Percentiles rank a stretch among this genome's conserved stretches.
Conservation (phyloP, 495 filamentous ascomycete species). For the Oleoguttula mirabilis region DNA sequence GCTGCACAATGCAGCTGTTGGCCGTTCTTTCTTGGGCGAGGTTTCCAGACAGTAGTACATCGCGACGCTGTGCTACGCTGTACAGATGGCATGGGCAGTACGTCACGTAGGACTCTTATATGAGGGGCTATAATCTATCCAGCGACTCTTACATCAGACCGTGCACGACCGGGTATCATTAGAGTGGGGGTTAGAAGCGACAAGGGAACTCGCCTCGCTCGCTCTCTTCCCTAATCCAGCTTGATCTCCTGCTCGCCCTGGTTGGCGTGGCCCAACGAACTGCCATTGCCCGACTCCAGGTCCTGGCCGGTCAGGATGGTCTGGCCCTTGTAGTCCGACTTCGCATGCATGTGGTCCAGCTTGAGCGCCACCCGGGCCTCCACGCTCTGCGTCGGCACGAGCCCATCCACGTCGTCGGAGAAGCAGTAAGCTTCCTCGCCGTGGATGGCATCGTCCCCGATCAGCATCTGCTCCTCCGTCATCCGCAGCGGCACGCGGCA, state of each 20-base stretch:
- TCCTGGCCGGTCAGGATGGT: neutral
- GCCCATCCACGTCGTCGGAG: slow-evolving; percentile 12
- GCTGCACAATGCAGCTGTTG: too few species aligned
- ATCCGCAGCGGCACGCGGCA: slow-evolving; percentile 39
- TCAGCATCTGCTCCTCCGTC: slow-evolving; percentile 35
- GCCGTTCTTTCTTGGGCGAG: too few species aligned
- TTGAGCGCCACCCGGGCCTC: slow-evolving; percentile 1
- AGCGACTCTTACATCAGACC: too few species aligned
- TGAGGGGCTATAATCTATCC: too few species aligned
- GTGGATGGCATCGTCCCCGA: slow-evolving; percentile 43
- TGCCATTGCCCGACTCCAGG: neutral
- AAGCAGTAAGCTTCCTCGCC: slow-evolving; percentile 40
- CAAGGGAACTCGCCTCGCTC: too few species aligned
- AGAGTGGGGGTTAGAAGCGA: too few species aligned
- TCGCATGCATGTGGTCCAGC: neutral
- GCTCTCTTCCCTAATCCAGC: too few species aligned
- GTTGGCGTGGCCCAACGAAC: neutral
- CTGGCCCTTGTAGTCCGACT: neutral
- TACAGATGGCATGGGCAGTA: too few species aligned
- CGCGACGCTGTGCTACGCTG: too few species aligned
- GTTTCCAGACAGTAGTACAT: too few species aligned
- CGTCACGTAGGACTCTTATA: too few species aligned
- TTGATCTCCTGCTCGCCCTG: neutral
- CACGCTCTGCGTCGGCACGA: slow-evolving; percentile 7
- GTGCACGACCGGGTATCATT: too few species aligned